Evolutionary conservation across 768 basidiomycete genomes (phyloP), one percentile per base, ranked within the genome.

Genomic region (Tylopilus felleus): DNA sequence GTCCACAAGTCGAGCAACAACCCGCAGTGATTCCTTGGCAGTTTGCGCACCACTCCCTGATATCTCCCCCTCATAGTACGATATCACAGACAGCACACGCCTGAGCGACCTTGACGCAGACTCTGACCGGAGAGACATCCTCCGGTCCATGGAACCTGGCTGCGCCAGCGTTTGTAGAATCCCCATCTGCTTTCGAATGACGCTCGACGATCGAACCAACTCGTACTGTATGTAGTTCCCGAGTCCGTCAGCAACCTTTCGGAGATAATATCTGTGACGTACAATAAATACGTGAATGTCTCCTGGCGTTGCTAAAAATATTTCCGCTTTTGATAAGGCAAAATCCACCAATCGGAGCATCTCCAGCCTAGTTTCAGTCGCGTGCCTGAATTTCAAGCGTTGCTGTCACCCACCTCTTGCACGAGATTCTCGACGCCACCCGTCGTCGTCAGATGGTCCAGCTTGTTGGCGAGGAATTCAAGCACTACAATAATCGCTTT

Each of bases 241-340:
- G 41, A 19, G 21, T 29, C 29, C 13, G 12, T 55, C 51, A 47
- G 36, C 33, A 51, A 28, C 8, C 1, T 38, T 28, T 33, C 28
- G 33, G 42, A 47, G 47, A 40, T 25, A 56, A 31, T 33, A 51
- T n/a, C 8, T 25, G 1, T 27, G 31, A 71, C 84, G 60, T 68
- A 88, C 87, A 51, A 88, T 75, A 23, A 88, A 73, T 49, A 82
- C 80, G 54, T 88, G 83, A 6, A 83, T 53, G 9, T 82, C 76
- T 22, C 68, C 67, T 5, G 86, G 77, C 19, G 77, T 75, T 2
- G 84, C 80, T 8, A 87, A 65, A 55, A 83, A 75, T 2, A 65
- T 60, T 51, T 86, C 85, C n/a, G 77, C 73, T 55, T 73, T 76
- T n/a, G 69, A 69, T n/a, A 83, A 53, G 1, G 74, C 75, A 45